Evolutionary conservation across 2,329 filamentous ascomycete species (phyloP), one percentile per base, ranked within the genome.

Genomic region (Cylindrodendrum hubeiense): DNA sequence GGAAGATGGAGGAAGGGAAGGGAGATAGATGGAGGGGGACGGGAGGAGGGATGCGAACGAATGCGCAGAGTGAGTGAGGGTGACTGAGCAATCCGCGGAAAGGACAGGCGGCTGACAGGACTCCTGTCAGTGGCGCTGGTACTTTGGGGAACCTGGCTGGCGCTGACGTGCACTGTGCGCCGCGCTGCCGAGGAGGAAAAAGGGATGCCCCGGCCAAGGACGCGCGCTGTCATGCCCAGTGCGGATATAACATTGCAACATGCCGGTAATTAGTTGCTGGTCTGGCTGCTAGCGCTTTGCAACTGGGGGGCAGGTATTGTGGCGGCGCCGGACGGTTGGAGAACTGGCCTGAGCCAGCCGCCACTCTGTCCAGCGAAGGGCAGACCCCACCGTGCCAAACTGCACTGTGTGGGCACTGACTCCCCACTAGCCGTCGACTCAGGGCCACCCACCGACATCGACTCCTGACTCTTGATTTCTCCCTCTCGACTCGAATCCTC

Each of bases 61-160:
- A 33, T 30, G n/a, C 37, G 41, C 19, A 55, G 55, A 54, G n/a
- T n/a, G 49, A 24, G 53, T 28, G 60, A 37, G 37, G 39, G 39
- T 30, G 39, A 47, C 53, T 37, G 39, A 56, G 34, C 52, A 46
- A 49, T 59, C 30, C 41, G 53, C 53, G 61, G 49, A 59, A 58
- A 53, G 49, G 41, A 64, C 50, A 33, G 33, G 56, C 43, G 54
- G 47, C 19, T 52, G 37, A 55, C 54, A 52, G 60, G 46, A 46
- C 44, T 51, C 28, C 44, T 43, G 60, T 57, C 60, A 62, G 60
- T 52, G 43, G 44, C 43, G 60, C 46, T 26, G 52, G 60, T 52
- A 51, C 50, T 54, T 62, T 57, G 46, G 46, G 43, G n/a, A 28
- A 46, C 53, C 33, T 63, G 26, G 21, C 17, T 19, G 10, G 61